Base-by-base conservation (phyloP, 108 stramenopile genomes). In the Aurantiochytrium sp. region DNA sequence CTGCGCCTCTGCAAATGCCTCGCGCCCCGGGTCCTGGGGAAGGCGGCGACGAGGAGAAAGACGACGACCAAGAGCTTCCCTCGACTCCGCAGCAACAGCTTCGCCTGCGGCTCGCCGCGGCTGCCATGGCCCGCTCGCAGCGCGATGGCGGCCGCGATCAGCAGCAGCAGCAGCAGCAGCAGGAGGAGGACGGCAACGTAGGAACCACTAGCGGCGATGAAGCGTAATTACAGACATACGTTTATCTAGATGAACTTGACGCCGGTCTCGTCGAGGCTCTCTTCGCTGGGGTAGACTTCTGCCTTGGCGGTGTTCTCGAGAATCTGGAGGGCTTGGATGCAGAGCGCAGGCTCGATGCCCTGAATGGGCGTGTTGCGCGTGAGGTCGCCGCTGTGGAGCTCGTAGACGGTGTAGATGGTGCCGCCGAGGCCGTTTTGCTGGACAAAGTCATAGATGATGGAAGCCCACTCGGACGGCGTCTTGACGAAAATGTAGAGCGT, bases 221-320 rank as follows among this genome's bases (percentile, higher is more conserved):
- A 52, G 50, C 0, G 17, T 52, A 15, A 17, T 52, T 52, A 15
- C 50, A 52, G 50, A 52, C 17, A 8, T 8, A 52, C n/a, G n/a
- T n/a, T n/a, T n/a, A n/a, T n/a, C n/a, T n/a, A 81, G 17, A 81
- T 48, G 30, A 81, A 81, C 45, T 81, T 81, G 39, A 81, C 73
- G 30, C 73, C 73, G 3, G 73, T 81, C 73, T 81, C 73, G 30
- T 81, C 73, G 30, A 81, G 39, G 32, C 42, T 81, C 73, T 81
- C 73, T 15, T 81, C 73, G 24, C 45, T 81, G 12, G 39, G 73
- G 24, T 48, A 81, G 0, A 81, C 45, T 48, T 81, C 42, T 12
- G 73, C 73, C 45, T 81, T 81, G 3, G 0, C 24, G 0, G 6
- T 15, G 2, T 48, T 48, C 24, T 81, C 73, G 27, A 81, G 45